Conservation (phyloP, 148 eudicot genomes). For the Vaccinium macrocarpon region DNA sequence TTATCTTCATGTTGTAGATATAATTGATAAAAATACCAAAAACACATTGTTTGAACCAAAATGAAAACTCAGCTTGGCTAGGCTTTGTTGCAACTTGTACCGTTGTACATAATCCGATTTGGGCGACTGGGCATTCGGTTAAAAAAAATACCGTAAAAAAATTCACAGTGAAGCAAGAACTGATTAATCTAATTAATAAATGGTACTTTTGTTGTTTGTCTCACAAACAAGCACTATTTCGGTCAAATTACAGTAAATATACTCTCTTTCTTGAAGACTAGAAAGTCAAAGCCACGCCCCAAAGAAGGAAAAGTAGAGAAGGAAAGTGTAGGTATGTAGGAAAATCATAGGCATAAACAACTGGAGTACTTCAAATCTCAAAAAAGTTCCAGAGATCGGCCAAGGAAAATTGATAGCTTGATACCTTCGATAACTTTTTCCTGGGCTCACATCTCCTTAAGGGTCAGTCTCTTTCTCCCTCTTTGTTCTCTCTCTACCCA, state of each 20-base stretch:
- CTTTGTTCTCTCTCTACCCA: not conserved
- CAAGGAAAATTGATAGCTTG: not conserved
- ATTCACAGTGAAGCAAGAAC: not conserved
- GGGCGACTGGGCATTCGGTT: too few species aligned
- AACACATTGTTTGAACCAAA: too few species aligned
- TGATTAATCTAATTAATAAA: not conserved
- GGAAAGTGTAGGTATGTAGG: not conserved
- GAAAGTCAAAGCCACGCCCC: not conserved
- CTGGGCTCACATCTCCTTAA: not conserved
- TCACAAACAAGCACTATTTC: not conserved
- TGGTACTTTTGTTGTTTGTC: constrained; percentile 8
- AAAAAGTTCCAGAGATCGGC: constrained; percentile 7
- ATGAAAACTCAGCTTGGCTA: too few species aligned
- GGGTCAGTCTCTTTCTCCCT: constrained; percentile 13
- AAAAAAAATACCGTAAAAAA: too few species aligned
- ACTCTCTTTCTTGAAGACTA: not conserved
- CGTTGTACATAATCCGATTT: too few species aligned
- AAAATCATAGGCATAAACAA: not conserved
- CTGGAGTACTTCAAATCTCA: not conserved
- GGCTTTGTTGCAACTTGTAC: too few species aligned
- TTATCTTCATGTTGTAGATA: too few species aligned
- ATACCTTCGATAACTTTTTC: not conserved
- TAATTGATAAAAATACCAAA: too few species aligned
- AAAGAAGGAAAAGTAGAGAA: not conserved
- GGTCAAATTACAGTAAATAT: not conserved